Evolutionary conservation across 768 basidiomycete genomes (phyloP).

Genomic region (Arthromyces matolae): DNA sequence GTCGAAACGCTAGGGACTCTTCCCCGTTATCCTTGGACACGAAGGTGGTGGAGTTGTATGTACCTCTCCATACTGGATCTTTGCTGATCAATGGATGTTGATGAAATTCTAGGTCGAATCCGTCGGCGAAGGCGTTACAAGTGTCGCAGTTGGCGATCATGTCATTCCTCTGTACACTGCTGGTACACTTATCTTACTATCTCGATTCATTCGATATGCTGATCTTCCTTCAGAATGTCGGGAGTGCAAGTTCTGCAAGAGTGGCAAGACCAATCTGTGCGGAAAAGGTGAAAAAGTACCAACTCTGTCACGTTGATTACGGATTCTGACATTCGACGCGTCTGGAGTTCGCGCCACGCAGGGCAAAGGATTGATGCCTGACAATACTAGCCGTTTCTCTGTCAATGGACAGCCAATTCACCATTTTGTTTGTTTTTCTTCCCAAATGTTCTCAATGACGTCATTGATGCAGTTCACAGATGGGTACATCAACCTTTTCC

Average conservation of each 20-base stretch:
- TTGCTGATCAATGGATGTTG: conserved; percentile 11
- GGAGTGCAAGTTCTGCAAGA: conserved; percentile 99
- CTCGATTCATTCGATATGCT: background rate
- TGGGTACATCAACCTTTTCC: conserved; percentile 99
- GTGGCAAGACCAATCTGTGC: conserved; percentile 98
- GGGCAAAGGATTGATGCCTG: conserved; percentile 94
- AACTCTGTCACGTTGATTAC: background rate
- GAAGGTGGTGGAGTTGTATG: conserved; percentile 89
- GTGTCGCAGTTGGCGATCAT: conserved; percentile 79
- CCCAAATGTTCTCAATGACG: background rate
- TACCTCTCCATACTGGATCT: conserved; percentile 5
- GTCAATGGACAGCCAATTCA: conserved; percentile 81
- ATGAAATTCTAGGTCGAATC: conserved; percentile 73
- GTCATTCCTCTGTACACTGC: conserved; percentile 97
- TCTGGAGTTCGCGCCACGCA: conserved; percentile 82
- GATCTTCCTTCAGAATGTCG: conserved; percentile 61
- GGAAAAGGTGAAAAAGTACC: conserved; percentile 61
- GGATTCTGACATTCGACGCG: background rate
- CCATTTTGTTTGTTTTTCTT: conserved; percentile 72
- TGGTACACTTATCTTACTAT: conserved; percentile 40
- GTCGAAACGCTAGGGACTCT: conserved; percentile 58
- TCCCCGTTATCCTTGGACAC: conserved; percentile 92
- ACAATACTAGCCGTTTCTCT: conserved; percentile 83
- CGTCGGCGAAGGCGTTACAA: conserved; percentile 93
- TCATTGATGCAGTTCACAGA: conserved; percentile 43